Conservation (phyloP, 1,284 basidiomycete genomes). For the Coriolopsis trogii region DNA sequence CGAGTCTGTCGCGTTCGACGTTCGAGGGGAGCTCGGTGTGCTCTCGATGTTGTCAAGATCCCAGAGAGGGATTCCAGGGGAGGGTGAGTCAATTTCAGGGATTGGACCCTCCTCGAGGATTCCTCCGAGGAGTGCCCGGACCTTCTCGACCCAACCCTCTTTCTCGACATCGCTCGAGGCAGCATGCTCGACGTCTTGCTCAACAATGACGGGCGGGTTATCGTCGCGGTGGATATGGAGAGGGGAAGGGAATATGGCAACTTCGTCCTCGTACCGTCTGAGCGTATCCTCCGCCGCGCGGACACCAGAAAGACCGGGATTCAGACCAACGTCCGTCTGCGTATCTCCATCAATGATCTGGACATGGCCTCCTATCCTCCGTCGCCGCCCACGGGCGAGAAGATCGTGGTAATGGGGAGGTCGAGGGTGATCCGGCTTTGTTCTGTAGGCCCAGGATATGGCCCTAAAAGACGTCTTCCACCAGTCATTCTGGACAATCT, state of each 20-base stretch:
- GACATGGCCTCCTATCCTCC: conserved; percentile 8
- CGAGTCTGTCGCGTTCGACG: conserved; percentile 30
- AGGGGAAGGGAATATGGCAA: conserved; percentile 24
- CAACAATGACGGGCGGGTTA: conserved; percentile 3
- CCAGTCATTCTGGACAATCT: conserved; percentile 25
- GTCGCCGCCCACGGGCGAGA: conserved; percentile 22
- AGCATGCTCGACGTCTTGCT: conserved; percentile 2
- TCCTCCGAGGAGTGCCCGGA: conserved; percentile 29
- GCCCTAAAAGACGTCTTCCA: conserved; percentile 29
- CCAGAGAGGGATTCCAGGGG: conserved; percentile 23
- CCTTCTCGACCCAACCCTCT: conserved; percentile 28
- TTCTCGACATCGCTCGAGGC: no score
- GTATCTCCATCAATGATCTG: conserved; percentile 5
- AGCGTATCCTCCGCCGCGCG: conserved; percentile 30
- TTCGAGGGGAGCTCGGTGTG: conserved; percentile 19
- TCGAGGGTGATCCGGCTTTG: conserved; percentile 26
- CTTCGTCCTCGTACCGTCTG: conserved; percentile 32
- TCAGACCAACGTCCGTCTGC: conserved; percentile 29
- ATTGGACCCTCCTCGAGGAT: conserved; percentile 23
- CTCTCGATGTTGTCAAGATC: conserved; percentile 25
- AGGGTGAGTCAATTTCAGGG: conserved; percentile 19
- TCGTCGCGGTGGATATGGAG: conserved; percentile 4
- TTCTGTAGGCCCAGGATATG: conserved; percentile 31
- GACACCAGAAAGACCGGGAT: conserved; percentile 29
- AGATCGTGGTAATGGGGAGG: conserved; percentile 33